phyloP scores from a whole-genome alignment of 2,329 filamentous ascomycete species.

The Aspergillus ochraceus region DNA sequence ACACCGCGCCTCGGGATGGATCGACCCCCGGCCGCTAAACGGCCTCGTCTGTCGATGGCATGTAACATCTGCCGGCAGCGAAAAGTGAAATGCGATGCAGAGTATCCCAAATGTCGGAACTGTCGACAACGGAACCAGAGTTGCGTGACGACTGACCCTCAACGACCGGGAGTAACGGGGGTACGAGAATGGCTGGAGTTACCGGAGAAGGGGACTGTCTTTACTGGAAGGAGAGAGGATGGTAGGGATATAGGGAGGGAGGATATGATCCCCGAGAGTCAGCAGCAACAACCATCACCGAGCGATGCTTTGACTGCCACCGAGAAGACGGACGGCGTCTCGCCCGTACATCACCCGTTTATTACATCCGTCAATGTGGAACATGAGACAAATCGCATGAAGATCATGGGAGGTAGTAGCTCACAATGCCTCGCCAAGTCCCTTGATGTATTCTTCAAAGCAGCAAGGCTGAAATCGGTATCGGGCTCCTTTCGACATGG shows the following conservation, averaged over 20 bases:
- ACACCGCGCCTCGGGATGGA: too few species aligned
- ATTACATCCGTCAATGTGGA: slow-evolving; percentile 15
- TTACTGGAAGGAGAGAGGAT: neutral
- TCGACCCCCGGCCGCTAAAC: slow-evolving; percentile 6
- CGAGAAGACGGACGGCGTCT: neutral
- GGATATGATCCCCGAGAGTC: neutral
- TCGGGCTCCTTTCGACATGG: slow-evolving; percentile 15
- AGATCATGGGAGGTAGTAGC: slow-evolving; percentile 16
- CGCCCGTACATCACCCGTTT: slow-evolving; percentile 15
- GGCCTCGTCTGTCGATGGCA: slow-evolving; percentile 22
- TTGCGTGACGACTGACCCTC: slow-evolving; percentile 26
- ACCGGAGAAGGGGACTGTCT: slow-evolving; percentile 5
- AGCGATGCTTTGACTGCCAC: neutral
- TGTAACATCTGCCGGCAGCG: slow-evolving; percentile 28
- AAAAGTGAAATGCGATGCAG: slow-evolving; percentile 29
- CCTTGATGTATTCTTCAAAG: slow-evolving; percentile 16
- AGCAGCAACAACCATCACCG: neutral
- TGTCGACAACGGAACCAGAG: slow-evolving; percentile 23
- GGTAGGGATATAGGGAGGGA: neutral
- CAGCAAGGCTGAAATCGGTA: slow-evolving; percentile 10
- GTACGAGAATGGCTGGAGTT: slow-evolving; percentile 16
- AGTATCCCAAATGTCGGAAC: slow-evolving; percentile 30
- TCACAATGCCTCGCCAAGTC: slow-evolving; percentile 19
- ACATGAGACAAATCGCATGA: slow-evolving; percentile 13
- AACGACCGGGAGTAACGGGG: slow-evolving; percentile 18